Base-by-base conservation (phyloP, 768 basidiomycete species). In the Xerocomellus chrysenteron region DNA sequence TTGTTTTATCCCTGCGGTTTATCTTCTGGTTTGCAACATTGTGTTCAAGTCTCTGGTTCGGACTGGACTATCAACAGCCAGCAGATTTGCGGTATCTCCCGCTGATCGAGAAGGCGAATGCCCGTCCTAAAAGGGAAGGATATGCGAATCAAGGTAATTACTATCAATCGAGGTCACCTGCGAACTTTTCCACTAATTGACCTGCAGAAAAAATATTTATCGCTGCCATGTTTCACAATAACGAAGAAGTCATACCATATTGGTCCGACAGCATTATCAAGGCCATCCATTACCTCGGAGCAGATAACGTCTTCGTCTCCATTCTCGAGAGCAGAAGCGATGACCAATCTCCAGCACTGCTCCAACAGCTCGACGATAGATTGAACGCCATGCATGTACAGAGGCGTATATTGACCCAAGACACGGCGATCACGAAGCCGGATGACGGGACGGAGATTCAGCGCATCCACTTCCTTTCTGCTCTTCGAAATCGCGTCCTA, bases 251-350 rank as follows among this genome's bases (percentile, higher is more conserved):
- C 2, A 61, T 79, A 28, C 74, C 76, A 0, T 74, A 75, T 49
- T 80, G 77, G 77, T 69, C 68, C 3, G 52, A 63, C 7, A 65
- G 75, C 35, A 60, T 78, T 33, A 53, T 74, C 45, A 67, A 69
- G 55, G 61, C 65, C 5, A 75, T 78, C 11, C 56, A 66, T 40
- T 76, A 73, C 48, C 68, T 80, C 44, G 79, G 79, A n/a, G 45
- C 65, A 6, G 73, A 74, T 53, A 78, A 79, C 37, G 74, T 76
- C 39, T 79, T 72, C 50, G 71, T 75, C n/a, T 78, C 75, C 35
- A 62, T 78, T 47, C 64, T 78, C 51, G 78, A 79, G 63, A 76
- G 74, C 33, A 65, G 73, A 50, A 75, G 66, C 13, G 0, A 17
- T 1, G 65, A 68, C 19, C 28, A 2, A 21, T 62, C 66, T 3